Evolutionary conservation across 192 early-diverging fungal species (phyloP).

Genomic region (Helicostylum pulchrum): DNA sequence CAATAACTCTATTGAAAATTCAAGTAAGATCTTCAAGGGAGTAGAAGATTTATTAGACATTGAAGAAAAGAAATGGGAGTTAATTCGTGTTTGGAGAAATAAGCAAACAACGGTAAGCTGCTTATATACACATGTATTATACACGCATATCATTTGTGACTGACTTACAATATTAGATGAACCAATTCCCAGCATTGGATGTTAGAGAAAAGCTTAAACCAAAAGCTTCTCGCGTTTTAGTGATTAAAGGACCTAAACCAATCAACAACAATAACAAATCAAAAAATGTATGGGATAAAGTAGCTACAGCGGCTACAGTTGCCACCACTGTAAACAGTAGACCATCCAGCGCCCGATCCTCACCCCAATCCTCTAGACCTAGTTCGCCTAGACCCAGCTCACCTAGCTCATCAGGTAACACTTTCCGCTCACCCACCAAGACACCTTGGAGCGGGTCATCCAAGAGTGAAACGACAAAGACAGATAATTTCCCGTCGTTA

Average conservation of each 20-base stretch:
- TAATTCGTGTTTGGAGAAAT: conserved; percentile 67
- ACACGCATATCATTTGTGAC: neutral
- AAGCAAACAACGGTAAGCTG: conserved; percentile 50
- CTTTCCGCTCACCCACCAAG: conserved; percentile 18
- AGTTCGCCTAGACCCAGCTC: neutral
- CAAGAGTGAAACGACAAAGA: conserved; percentile 4
- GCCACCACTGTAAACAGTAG: neutral
- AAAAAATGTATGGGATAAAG: conserved; percentile 44
- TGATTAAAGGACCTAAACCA: conserved; percentile 59
- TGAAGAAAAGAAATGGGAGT: conserved; percentile 51
- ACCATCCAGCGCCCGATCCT: conserved; percentile 17
- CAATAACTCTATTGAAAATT: conserved; percentile 35
- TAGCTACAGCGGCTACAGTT: conserved; percentile 40
- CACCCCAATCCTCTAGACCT: conserved; percentile 7
- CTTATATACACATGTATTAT: neutral
- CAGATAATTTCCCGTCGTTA: neutral
- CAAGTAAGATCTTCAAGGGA: conserved; percentile 49
- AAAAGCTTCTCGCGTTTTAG: conserved; percentile 58
- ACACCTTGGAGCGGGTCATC: conserved; percentile 23
- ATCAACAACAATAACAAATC: conserved; percentile 20
- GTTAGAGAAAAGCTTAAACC: neutral
- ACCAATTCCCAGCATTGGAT: conserved; percentile 20
- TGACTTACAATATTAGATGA: conserved; percentile 18
- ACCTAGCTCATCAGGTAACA: neutral
- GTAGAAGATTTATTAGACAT: conserved; percentile 49